Percentiles rank a stretch among this genome's conserved stretches.
Evolutionary conservation across 345 rosid genomes (phyloP).

Genomic region (Lepidium aucheri): DNA sequence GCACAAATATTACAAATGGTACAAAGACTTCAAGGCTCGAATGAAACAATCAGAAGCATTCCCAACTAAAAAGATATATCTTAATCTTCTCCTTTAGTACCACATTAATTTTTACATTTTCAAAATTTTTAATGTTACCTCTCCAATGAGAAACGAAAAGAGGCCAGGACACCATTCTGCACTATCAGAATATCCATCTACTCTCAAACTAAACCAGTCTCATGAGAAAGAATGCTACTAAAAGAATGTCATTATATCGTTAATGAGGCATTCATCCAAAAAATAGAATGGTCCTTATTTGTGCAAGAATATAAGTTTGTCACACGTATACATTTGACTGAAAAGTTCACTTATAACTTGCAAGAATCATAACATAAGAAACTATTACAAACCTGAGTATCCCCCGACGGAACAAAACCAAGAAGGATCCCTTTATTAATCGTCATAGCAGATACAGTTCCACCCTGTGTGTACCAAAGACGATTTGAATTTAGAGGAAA

Average conservation of each 20-base stretch:
- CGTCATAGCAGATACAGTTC: slow-evolving; percentile 88
- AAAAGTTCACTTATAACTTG: not conserved
- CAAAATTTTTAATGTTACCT: not conserved
- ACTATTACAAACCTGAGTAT: slow-evolving; percentile 40
- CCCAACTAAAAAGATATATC: not conserved
- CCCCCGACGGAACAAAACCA: slow-evolving; percentile 71
- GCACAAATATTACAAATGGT: slow-evolving; percentile 16
- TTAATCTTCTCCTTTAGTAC: not conserved
- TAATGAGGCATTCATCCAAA: not conserved
- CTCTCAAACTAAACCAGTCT: not conserved
- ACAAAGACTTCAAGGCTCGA: not conserved
- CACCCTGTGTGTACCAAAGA: slow-evolving; percentile 52
- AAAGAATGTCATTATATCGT: not conserved
- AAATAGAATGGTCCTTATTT: not conserved
- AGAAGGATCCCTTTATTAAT: slow-evolving; percentile 77
- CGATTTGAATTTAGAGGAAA: not conserved
- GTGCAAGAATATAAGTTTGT: not conserved
- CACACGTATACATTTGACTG: not conserved
- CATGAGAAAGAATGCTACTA: not conserved
- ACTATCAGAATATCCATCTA: not conserved
- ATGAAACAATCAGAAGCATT: not conserved
- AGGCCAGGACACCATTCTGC: not conserved
- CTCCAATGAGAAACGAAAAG: not conserved
- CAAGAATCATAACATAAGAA: not conserved
- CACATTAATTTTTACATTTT: not conserved